Base-by-base conservation (phyloP, 1,284 basidiomycete species). In the Fomitiporia mediterranea region DNA sequence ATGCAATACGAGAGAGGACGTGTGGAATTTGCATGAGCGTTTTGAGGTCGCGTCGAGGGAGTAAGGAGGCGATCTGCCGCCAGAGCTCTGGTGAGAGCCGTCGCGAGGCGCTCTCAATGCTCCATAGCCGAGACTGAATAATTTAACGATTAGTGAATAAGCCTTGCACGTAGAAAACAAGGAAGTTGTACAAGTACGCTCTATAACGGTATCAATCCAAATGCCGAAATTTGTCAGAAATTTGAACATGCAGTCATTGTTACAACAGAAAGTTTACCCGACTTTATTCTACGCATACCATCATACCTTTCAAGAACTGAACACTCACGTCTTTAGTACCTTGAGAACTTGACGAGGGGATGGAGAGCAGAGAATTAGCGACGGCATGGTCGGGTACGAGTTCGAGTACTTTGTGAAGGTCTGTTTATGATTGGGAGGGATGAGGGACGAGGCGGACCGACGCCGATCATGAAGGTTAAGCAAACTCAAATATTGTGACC, bases 351-450 rank as follows among this genome's bases (percentile, higher is more conserved):
- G 30, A 46, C 17, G 48, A 51, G 11, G 58, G 58, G 13, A 59
- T 56, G 5, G 58, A 59, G 4, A 59, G 48, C 60, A 87, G 70
- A 6, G 76, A 72, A 60, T 79, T 79, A 21, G 84, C 85, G 65
- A 86, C 85, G 57, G 78, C 74, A 68, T 88, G 83, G 63, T 82
- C 81, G 55, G 85, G 84, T 60, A 87, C 83, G 49, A 79, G 76
- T 48, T 69, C 74, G 44, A 88, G 70, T 40, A 84, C 82, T 27
- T 82, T 80, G 62, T 84, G 77, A 30, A 88, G 72, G 68, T 88
- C 85, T 87, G 62, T 64, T 65, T 6, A n/a, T n/a, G n/a, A n/a
- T 15, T 27, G 47, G 53, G 32, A 37, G 37, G 51, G 56, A 56
- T 51, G 39, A 43, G 47, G 28, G 21, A 37, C 9, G 47, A 27